Evolutionary conservation across 495 filamentous ascomycete species (phyloP), one percentile per base, ranked within the genome.

Genomic region (Hypoxylon rickii): DNA sequence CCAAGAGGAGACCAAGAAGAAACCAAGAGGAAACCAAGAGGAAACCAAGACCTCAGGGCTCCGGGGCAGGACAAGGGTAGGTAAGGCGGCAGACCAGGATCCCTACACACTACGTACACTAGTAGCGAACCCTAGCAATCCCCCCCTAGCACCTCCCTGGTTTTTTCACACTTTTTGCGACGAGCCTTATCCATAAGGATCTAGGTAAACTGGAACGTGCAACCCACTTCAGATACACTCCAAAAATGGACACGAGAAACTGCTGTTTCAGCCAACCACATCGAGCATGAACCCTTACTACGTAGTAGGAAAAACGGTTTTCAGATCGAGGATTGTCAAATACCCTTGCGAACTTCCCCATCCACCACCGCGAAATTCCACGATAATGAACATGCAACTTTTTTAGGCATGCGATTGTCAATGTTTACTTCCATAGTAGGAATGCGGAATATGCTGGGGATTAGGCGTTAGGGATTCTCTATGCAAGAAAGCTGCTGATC

Each of bases 161-260:
- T 59, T 44, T 24, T 29, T 60, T 59, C 41, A 64, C 55, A 59
- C 61, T 50, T 64, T 64, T 51, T 50, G 51, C 45, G 50, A 55
- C 55, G 44, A 64, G 61, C 55, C 55, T 55, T n/a, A n/a, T n/a
- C n/a, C n/a, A n/a, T n/a, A n/a, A n/a, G n/a, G n/a, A n/a, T n/a
- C n/a, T n/a, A n/a, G n/a, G n/a, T n/a, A n/a, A n/a, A n/a, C n/a
- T n/a, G n/a, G n/a, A n/a, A n/a, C 42, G 42, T 55, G 57, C 42
- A 64, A 51, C 48, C 62, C 58, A 63, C 58, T 60, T 51, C 34
- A 61, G 56, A 50, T 58, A 44, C 20, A 58, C 46, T 50, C 75
- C 75, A 78, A 78, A 76, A 76, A 73, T 77, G 75, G 74, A 78
- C 73, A 78, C 75, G 75, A 78, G 75, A 78, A 76, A 76, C 71